A percentile compares a stretch with the other conserved stretches of the same genome.
phyloP scores from a whole-genome alignment of 1,284 basidiomycete genomes.

The Neolentinus lepideus region DNA sequence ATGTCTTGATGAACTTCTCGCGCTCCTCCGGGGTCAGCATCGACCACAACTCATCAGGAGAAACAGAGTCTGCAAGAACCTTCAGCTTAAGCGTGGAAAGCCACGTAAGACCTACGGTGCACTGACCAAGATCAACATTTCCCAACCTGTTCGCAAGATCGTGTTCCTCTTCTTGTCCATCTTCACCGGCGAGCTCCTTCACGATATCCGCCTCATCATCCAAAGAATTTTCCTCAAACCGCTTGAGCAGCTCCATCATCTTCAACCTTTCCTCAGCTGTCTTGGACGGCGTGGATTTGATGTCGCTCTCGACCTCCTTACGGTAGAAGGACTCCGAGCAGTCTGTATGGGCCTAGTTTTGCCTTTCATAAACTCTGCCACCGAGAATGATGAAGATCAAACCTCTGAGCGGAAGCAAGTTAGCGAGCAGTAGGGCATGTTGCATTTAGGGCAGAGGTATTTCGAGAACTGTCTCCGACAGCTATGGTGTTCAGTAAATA shows the following conservation, averaged over 20 bases:
- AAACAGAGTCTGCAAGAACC: conserved; percentile 35
- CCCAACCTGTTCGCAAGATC: conserved; percentile 47
- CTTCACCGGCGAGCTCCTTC: conserved; percentile 30
- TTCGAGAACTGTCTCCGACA: conserved; percentile 69
- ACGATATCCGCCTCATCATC: conserved; percentile 25
- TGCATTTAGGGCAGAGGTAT: conserved; percentile 78
- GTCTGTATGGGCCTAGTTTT: conserved; percentile 38
- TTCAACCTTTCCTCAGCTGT: conserved; percentile 44
- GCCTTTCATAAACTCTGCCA: not conserved
- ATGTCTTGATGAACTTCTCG: conserved; percentile 45
- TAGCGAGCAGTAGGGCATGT: conserved; percentile 73
- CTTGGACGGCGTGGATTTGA: conserved; percentile 45
- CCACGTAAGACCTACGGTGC: not conserved
- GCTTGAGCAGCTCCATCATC: conserved; percentile 65
- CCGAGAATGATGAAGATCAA: conserved; percentile 14
- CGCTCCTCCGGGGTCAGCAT: conserved; percentile 51
- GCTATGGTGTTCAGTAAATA: conserved; percentile 28
- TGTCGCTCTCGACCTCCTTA: conserved; percentile 58
- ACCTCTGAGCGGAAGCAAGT: conserved; percentile 72
- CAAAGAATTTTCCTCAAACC: conserved; percentile 56
- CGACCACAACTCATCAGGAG: conserved; percentile 58
- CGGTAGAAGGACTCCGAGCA: conserved; percentile 77
- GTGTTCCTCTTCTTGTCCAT: conserved; percentile 30
- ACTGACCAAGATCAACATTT: conserved; percentile 54
- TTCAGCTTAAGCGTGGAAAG: not conserved